Conservation (phyloP, 768 basidiomycete species). For the Tricholoma saponaceum region DNA sequence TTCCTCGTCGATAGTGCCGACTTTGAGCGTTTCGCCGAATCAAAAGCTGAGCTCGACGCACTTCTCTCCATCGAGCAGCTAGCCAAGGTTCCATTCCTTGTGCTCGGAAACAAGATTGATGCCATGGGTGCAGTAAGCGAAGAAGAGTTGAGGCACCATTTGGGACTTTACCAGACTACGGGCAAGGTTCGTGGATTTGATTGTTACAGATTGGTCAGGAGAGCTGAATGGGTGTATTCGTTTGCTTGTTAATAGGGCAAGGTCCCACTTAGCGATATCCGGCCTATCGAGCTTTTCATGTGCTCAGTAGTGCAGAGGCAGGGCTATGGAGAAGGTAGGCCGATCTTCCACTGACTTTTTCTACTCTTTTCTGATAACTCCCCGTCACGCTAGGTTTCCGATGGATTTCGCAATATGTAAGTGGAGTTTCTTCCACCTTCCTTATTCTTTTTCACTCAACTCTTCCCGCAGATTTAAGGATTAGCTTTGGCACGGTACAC, state of each 20-base stretch:
- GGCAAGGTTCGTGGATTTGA: constrained; percentile 69
- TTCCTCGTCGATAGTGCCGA: constrained; percentile 98
- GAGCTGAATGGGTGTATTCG: constrained; percentile 5
- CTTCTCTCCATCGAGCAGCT: constrained; percentile 95
- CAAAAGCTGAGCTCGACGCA: constrained; percentile 95
- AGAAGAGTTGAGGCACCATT: constrained; percentile 92
- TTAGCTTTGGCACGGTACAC: constrained; percentile 1
- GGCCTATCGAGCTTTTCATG: constrained; percentile 99
- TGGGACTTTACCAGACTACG: constrained; percentile 98
- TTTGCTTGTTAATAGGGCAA: constrained; percentile 66
- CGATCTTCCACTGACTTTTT: not conserved
- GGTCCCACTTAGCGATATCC: constrained; percentile 92
- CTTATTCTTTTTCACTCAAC: not conserved
- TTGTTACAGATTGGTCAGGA: too few relatives aligned
- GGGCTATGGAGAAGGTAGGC: constrained; percentile 91
- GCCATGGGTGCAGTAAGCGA: constrained; percentile 97
- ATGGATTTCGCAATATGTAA: constrained; percentile 96
- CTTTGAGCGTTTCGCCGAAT: constrained; percentile 93
- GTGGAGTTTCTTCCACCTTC: constrained; percentile 22
- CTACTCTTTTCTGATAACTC: constrained; percentile 1
- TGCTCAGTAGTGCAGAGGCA: constrained; percentile 99
- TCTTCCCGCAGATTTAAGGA: constrained; percentile 31
- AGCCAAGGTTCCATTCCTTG: constrained; percentile 93
- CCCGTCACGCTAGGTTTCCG: constrained; percentile 65
- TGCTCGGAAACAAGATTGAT: constrained; percentile 99